Conservation (phyloP, 495 filamentous ascomycete species). For the Aspergillus ellipticus region DNA sequence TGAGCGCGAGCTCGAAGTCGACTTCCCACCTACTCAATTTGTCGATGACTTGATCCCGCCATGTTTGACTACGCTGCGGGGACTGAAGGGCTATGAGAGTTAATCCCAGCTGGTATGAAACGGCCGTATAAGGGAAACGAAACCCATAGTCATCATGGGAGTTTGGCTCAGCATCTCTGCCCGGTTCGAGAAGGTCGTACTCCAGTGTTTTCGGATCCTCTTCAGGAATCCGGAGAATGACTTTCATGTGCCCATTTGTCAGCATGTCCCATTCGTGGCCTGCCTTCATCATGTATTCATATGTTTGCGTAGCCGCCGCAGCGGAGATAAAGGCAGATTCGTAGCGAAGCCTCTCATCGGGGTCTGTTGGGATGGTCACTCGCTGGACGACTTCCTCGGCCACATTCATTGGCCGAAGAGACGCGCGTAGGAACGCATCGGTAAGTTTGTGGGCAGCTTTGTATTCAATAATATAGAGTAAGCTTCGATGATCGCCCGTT, state of each 20-base stretch:
- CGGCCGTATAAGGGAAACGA: constrained; percentile 4
- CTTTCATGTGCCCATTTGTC: constrained; percentile 4
- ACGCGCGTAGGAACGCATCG: not conserved
- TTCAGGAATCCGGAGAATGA: not conserved
- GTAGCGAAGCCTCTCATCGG: constrained; percentile 3
- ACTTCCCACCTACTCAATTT: constrained; percentile 2
- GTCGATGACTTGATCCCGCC: not conserved
- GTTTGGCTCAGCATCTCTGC: not conserved
- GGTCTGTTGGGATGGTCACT: not conserved
- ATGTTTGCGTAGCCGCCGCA: not conserved
- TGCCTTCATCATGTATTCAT: constrained; percentile 3
- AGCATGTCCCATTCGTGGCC: not conserved
- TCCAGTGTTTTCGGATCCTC: not conserved
- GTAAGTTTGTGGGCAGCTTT: constrained; percentile 4
- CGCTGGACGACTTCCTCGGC: constrained; percentile 2
- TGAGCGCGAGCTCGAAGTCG: not conserved
- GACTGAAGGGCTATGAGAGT: not conserved
- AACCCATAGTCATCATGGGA: not conserved
- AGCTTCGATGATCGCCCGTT: not conserved
- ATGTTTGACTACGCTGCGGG: not conserved
- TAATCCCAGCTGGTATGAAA: not conserved
- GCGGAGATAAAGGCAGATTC: not conserved
- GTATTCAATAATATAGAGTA: constrained; percentile 6
- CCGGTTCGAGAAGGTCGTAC: not conserved
- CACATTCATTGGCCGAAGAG: constrained; percentile 4